Conservation (phyloP, 106 monocot species). For the Hemerocallis citrina region DNA sequence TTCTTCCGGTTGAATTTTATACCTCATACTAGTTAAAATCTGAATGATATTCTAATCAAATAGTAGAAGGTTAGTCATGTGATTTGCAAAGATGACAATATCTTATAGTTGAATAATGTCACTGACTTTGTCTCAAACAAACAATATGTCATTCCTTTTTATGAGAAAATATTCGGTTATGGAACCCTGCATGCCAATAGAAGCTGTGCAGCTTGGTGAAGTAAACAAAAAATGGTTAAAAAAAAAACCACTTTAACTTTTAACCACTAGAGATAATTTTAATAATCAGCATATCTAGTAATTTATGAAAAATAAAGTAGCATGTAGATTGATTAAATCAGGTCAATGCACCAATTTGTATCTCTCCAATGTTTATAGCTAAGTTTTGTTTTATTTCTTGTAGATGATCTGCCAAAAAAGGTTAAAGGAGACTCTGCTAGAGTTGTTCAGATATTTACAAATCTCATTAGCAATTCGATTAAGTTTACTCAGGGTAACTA, state of each 20-base stretch:
- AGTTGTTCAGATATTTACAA: slow-evolving; percentile 54
- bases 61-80: neutral
- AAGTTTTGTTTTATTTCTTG: neutral
- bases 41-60: neutral
- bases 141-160: neutral
- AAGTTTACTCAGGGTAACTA: slow-evolving; percentile 44
- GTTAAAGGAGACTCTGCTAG: slow-evolving; percentile 58
- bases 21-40: neutral
- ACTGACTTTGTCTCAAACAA: neutral
- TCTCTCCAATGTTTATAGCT: neutral
- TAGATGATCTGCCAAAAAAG: slow-evolving; percentile 44
- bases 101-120: neutral
- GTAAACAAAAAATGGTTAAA: neutral
- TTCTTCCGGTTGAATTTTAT: too few relatives aligned
- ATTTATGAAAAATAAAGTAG: neutral
- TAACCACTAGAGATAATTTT: neutral
- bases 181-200: neutral
- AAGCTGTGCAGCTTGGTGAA: neutral
- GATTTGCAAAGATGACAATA: neutral
- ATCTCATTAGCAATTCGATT: slow-evolving; percentile 56
- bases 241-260: neutral
- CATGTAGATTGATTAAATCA: neutral
- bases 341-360: neutral
- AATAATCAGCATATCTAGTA: neutral
- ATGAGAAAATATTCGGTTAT: neutral